Percentiles rank a stretch among this genome's conserved stretches.
Conservation (phyloP, 768 basidiomycete genomes). For the Daedaleopsis nitida region DNA sequence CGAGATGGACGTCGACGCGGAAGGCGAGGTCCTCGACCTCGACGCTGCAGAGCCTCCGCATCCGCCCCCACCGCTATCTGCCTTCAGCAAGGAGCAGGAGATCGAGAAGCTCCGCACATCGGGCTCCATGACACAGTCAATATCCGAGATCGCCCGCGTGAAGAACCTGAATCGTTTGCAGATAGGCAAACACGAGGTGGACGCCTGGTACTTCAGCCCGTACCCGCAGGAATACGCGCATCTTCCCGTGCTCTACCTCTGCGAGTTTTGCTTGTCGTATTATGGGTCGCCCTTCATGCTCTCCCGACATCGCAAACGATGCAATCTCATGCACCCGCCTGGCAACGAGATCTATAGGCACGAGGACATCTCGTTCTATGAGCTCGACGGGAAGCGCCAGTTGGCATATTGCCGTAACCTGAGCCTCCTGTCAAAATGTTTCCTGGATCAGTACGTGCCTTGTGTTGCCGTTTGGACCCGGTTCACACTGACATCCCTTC, state of each 20-base stretch:
- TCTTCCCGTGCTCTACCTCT: slow-evolving; percentile 92
- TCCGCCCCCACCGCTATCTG: slow-evolving; percentile 51
- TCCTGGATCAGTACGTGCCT: slow-evolving; percentile 88
- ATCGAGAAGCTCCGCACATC: slow-evolving; percentile 98
- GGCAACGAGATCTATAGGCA: slow-evolving; percentile 99
- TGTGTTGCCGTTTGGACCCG: slow-evolving; percentile 2
- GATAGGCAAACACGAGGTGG: slow-evolving; percentile 95
- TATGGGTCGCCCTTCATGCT: slow-evolving; percentile 92
- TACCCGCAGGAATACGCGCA: slow-evolving; percentile 99
- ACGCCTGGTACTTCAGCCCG: slow-evolving; percentile 99
- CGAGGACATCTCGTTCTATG: slow-evolving; percentile 96
- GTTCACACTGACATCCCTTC: slow-evolving; percentile 21
- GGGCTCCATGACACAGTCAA: slow-evolving; percentile 98
- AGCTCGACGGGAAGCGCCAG: slow-evolving; percentile 96
- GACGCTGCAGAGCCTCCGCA: slow-evolving; percentile 52
- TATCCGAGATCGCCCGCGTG: slow-evolving; percentile 96
- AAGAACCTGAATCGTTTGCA: slow-evolving; percentile 97
- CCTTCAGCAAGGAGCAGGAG: slow-evolving; percentile 97
- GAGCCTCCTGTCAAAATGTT: slow-evolving; percentile 95
- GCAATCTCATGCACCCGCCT: slow-evolving; percentile 90
- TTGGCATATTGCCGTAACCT: slow-evolving; percentile 96
- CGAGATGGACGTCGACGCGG: slow-evolving; percentile 46
- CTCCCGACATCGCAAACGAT: slow-evolving; percentile 86
- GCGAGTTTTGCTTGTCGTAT: slow-evolving; percentile 97
- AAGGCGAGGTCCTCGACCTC: slow-evolving; percentile 64